phyloP scores from a whole-genome alignment of 352 stramenopile species.

The Phytophthora idaei region DNA sequence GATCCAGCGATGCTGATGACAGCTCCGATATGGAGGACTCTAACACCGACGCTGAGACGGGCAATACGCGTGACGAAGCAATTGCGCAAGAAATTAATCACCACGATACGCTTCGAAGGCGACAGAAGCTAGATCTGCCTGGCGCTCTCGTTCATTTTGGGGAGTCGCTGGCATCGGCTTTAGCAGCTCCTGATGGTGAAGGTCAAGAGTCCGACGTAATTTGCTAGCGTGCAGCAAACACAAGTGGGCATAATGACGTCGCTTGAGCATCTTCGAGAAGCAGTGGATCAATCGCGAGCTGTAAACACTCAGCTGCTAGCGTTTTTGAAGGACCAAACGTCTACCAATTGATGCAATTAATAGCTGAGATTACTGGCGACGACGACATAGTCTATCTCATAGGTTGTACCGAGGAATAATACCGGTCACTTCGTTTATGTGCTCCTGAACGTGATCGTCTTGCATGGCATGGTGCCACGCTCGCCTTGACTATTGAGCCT shows the following conservation, averaged over 20 bases:
- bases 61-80: neutral
- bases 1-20: neutral
- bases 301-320: neutral
- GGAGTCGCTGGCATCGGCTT: neutral
- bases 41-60: neutral
- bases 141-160: neutral
- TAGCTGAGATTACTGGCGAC: neutral
- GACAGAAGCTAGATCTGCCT: neutral
- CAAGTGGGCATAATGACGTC: neutral
- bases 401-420: neutral
- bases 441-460: neutral
- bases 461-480: neutral
- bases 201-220: neutral
- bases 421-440: neutral
- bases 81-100: neutral
- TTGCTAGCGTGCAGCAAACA: neutral
- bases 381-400: neutral
- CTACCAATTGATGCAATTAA: neutral
- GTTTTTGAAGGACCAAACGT: neutral
- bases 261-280: neutral
- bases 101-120: neutral
- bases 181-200: neutral
- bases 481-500: neutral
- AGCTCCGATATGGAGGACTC: constrained; percentile 1
- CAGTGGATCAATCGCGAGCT: neutral